phyloP scores from a whole-genome alignment of 306 rosid species.

The Vigna reflexopilosa region DNA sequence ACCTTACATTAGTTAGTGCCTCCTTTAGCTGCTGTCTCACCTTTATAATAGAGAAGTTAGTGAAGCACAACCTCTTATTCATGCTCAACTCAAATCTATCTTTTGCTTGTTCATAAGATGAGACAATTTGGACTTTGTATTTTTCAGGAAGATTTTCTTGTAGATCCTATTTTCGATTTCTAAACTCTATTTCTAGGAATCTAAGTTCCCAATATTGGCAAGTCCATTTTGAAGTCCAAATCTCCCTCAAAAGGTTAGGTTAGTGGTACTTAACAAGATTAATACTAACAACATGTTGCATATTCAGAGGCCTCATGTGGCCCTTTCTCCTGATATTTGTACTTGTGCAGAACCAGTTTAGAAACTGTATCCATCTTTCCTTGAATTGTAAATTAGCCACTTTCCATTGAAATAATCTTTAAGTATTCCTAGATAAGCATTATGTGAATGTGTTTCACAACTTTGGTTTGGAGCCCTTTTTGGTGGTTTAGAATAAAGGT shows the following conservation, averaged over 20 bases:
- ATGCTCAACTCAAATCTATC: neutral
- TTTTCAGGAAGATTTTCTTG: neutral
- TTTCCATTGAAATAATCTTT: neutral
- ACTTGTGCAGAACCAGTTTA: neutral
- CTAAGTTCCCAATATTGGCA: neutral
- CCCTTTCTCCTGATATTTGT: constrained; percentile 17
- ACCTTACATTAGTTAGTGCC: neutral
- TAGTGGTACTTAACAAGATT: neutral
- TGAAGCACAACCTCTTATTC: constrained; percentile 13
- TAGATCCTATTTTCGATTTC: neutral
- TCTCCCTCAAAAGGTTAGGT: neutral
- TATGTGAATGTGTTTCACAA: neutral
- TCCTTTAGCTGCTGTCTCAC: neutral
- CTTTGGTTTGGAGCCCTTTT: neutral
- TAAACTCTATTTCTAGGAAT: neutral
- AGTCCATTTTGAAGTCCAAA: constrained; percentile 4
- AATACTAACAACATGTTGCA: neutral
- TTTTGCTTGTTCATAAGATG: neutral
- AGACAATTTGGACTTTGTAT: neutral
- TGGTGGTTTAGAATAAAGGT: neutral
- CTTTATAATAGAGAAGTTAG: neutral
- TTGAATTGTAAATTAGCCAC: neutral
- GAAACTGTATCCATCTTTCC: neutral
- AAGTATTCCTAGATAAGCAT: neutral
- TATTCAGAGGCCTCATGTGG: neutral